Percentiles rank a stretch among this genome's conserved stretches.
phyloP scores from a whole-genome alignment of 768 basidiomycete species.

The Pseudohyphozyma bogoriensis region DNA sequence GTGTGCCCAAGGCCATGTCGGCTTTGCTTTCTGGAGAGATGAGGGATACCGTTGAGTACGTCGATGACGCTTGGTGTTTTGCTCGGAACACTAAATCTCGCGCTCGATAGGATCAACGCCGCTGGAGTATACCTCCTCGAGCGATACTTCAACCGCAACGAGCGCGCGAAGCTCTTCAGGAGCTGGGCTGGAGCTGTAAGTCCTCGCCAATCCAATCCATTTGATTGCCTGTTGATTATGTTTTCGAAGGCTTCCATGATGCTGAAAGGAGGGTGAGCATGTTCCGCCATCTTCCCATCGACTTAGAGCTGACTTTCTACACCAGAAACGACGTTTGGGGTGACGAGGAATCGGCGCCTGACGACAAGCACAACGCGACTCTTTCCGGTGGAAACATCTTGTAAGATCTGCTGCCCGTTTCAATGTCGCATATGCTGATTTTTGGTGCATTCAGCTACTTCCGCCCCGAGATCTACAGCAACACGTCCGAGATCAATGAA shows the following conservation, averaged over 20 bases:
- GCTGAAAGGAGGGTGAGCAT: slow-evolving; percentile 28
- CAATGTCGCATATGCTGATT: too few species aligned
- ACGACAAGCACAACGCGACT: slow-evolving; percentile 52
- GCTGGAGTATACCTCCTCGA: slow-evolving; percentile 51
- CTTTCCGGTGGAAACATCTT: slow-evolving; percentile 19
- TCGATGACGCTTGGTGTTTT: too few species aligned
- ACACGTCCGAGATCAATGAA: slow-evolving; percentile 18
- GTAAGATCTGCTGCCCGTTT: background rate
- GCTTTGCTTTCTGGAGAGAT: slow-evolving; percentile 94
- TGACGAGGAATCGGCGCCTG: slow-evolving; percentile 60
- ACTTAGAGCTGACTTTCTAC: slow-evolving; percentile 39
- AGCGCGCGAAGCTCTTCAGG: slow-evolving; percentile 79
- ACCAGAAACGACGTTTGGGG: slow-evolving; percentile 83
- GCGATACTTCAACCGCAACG: slow-evolving; percentile 79
- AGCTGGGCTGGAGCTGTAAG: slow-evolving; percentile 92
- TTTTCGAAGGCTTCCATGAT: slow-evolving; percentile 22
- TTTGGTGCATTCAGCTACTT: slow-evolving; percentile 14
- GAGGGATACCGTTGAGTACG: slow-evolving; percentile 55
- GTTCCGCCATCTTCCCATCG: too few species aligned
- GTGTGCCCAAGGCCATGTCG: slow-evolving; percentile 73
- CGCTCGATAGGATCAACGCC: slow-evolving; percentile 66
- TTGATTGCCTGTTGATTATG: background rate
- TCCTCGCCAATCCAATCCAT: slow-evolving; percentile 36
- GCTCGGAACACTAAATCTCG: too few species aligned
- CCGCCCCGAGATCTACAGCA: slow-evolving; percentile 15